Percentiles rank a stretch among this genome's conserved stretches.
phyloP scores from a whole-genome alignment of 2,329 filamentous ascomycete genomes.

The Trichoderma aggressivum region DNA sequence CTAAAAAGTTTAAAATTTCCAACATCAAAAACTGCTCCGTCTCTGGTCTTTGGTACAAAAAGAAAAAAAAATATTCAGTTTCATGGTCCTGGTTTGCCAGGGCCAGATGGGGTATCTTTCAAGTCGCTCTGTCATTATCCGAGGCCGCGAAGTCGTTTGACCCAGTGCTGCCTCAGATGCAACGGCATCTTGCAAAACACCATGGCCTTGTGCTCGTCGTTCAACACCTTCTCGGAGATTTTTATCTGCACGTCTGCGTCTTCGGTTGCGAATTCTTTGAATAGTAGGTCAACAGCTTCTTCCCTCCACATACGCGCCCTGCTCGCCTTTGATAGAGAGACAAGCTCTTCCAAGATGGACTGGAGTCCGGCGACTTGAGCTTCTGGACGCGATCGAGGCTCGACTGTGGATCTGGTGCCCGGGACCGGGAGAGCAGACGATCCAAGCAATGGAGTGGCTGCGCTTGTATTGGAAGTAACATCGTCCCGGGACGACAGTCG shows the following conservation, averaged over 20 bases:
- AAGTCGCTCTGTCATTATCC: slow-evolving; percentile 25
- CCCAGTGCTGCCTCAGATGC: slow-evolving; percentile 53
- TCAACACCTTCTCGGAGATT: slow-evolving; percentile 56
- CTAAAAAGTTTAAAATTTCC: background rate
- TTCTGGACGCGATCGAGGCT: slow-evolving; percentile 4
- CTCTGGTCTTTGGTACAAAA: background rate
- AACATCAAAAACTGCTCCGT: background rate
- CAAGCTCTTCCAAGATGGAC: slow-evolving; percentile 36
- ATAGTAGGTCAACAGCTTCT: slow-evolving; percentile 57
- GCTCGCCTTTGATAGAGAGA: slow-evolving; percentile 41
- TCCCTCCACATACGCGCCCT: slow-evolving; percentile 51
- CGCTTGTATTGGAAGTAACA: slow-evolving; percentile 22
- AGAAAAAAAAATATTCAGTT: background rate
- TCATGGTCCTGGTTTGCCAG: background rate
- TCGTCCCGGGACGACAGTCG: slow-evolving; percentile 31
- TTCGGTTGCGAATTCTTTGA: slow-evolving; percentile 55
- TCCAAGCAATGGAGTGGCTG: slow-evolving; percentile 26
- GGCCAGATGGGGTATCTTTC: background rate
- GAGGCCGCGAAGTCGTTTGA: slow-evolving; percentile 49
- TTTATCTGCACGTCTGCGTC: slow-evolving; percentile 58
- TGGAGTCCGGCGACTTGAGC: background rate
- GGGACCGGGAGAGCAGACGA: slow-evolving; percentile 27
- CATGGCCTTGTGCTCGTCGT: slow-evolving; percentile 59
- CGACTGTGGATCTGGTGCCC: background rate
- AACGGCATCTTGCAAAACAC: slow-evolving; percentile 60